phyloP scores from a whole-genome alignment of 225 moss, liverwort and hornwort genomes.

The Lunularia cruciata region DNA sequence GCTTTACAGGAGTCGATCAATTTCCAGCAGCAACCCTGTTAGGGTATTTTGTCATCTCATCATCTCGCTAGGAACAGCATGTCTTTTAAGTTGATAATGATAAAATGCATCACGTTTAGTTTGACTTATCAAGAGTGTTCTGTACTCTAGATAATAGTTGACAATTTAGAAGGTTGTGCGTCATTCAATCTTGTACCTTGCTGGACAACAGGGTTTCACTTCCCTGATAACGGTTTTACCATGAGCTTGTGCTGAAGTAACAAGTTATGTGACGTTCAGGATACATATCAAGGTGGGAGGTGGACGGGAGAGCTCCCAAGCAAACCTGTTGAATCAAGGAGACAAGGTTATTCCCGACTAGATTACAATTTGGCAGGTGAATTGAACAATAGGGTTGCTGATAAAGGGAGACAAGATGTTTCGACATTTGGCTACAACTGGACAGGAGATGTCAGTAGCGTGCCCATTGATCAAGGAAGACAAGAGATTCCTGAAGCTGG shows the following conservation, averaged over 20 bases:
- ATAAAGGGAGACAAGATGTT: slow-evolving; percentile 8
- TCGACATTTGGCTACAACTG: slow-evolving; percentile 14
- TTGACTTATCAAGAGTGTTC: too few species aligned
- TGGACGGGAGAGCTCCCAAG: slow-evolving; percentile 18
- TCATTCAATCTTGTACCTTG: too few species aligned
- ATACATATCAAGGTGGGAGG: slow-evolving; percentile 19
- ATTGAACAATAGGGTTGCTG: slow-evolving; percentile 7
- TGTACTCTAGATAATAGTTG: too few species aligned
- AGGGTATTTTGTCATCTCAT: slow-evolving; percentile 18
- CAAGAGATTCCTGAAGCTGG: slow-evolving; percentile 11
- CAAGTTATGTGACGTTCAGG: slow-evolving; percentile 32
- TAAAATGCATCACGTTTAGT: too few species aligned
- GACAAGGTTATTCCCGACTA: slow-evolving; percentile 15
- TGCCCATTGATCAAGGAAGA: slow-evolving; percentile 16
- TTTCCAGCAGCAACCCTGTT: slow-evolving; percentile 9
- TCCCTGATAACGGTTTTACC: slow-evolving; percentile 5
- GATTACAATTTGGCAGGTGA: slow-evolving; percentile 3
- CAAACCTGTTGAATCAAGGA: slow-evolving; percentile 10
- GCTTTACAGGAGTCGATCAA: slow-evolving; percentile 18
- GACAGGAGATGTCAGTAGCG: slow-evolving; percentile 11
- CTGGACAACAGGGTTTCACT: too few species aligned
- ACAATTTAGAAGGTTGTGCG: too few species aligned
- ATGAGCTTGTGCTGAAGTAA: neutral
- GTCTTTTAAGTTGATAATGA: neutral
- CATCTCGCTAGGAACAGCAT: neutral